Evolutionary conservation across 768 basidiomycete genomes (phyloP), one percentile per base, ranked within the genome.

Genomic region (Rhodosporidiobolus odoratus): DNA sequence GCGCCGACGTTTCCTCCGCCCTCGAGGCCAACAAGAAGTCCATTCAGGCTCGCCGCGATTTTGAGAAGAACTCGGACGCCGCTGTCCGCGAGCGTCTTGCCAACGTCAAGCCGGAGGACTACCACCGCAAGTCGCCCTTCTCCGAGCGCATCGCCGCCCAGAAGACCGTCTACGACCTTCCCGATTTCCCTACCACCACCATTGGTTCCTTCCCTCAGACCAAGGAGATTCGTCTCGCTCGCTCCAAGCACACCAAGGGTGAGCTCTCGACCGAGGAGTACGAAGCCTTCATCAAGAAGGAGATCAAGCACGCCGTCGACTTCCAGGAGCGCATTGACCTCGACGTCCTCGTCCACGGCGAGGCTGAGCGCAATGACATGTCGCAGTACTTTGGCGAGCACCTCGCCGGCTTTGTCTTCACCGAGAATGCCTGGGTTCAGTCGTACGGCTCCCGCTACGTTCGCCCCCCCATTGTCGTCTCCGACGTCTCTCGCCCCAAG

Each of bases 351-450:
- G 96, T 99, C 71, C 96, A 99, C 81, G 96, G 96, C 78, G 96
- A 99, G 62, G 35, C 65, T 63, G 94, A 97, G 84, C 88, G 95
- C 78, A 97, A 97, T 81, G 95, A 97, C 85, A 98, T 98, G 95
- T 94, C 96, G 73, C 94, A 98, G 83, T 99, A 99, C 87, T 99
- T 98, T 76, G 96, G 96, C 75, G 96, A 99, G 82, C 90, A 87
- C 79, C 84, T 99, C 73, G 83, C 86, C 60, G 96, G 96, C 75
- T 97, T 99, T 79, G 91, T 90, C 81, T 99, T 99, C 84, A 98
- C 96, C 72, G 91, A 95, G 82, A 92, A 96, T 76, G 96, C 86
- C 60, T 99, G 96, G 96, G 96, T 99, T 45, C 96, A 99, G 84
- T 93, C 91, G 81, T 99, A 99, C 82, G 96, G 96, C 71, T 97